A percentile compares a stretch with the other conserved stretches of the same genome.
Evolutionary conservation across 192 early-diverging fungal species (phyloP).

Genomic region (Obelidium mucronatum): DNA sequence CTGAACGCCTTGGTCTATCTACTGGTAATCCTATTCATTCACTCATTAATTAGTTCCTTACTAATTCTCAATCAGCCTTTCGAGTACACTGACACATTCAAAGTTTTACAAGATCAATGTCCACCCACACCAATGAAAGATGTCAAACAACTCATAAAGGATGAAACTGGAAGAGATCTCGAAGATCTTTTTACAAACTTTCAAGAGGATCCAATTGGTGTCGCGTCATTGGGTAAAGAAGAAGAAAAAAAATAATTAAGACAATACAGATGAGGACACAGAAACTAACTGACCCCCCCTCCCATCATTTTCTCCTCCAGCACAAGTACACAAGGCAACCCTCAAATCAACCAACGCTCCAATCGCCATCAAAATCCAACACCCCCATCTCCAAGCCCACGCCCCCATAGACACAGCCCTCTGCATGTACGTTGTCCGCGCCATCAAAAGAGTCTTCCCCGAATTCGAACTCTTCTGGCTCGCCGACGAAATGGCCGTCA

Average conservation of each 20-base stretch:
- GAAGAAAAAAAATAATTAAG: too few relatives aligned
- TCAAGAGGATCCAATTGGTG: constrained; percentile 86
- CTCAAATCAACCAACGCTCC: constrained; percentile 67
- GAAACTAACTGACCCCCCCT: too few relatives aligned
- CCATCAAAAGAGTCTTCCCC: constrained; percentile 78
- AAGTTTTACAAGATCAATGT: constrained; percentile 81
- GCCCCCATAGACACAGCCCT: constrained; percentile 69
- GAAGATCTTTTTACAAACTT: constrained; percentile 77
- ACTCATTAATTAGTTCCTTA: neutral
- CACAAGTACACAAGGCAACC: constrained; percentile 89
- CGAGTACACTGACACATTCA: constrained; percentile 91
- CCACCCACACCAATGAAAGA: constrained; percentile 76
- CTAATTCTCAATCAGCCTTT: constrained; percentile 51
- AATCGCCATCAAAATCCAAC: constrained; percentile 95
- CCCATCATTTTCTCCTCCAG: neutral
- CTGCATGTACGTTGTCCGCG: constrained; percentile 32
- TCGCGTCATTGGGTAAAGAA: constrained; percentile 76
- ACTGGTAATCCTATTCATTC: constrained; percentile 53
- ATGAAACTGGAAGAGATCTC: constrained; percentile 72
- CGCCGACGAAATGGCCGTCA: constrained; percentile 82
- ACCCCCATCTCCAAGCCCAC: constrained; percentile 80
- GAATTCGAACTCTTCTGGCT: constrained; percentile 95
- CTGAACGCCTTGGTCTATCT: constrained; percentile 83
- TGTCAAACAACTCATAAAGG: constrained; percentile 70
- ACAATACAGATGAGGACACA: too few relatives aligned